Base-by-base conservation (phyloP, 2,329 filamentous ascomycete genomes). In the Colletotrichum musicola region DNA sequence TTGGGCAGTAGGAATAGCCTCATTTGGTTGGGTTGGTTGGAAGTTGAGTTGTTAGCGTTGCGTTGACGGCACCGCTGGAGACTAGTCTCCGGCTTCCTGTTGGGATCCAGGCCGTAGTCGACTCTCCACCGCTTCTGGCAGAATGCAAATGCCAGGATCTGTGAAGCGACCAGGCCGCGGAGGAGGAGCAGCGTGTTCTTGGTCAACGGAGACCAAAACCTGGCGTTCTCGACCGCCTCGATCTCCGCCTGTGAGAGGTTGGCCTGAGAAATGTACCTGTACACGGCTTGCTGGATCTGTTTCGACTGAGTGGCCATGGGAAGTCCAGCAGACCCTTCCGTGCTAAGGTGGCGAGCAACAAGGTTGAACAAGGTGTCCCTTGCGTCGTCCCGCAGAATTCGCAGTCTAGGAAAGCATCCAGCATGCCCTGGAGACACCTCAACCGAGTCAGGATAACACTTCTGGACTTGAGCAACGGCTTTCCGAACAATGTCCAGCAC, bases 51-150 rank as follows among this genome's bases (percentile, higher is more conserved):
- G n/a, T n/a, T n/a, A n/a, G n/a, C n/a, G n/a, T n/a, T n/a, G n/a
- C n/a, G n/a, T n/a, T n/a, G n/a, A n/a, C n/a, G n/a, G n/a, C n/a
- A n/a, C n/a, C n/a, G n/a, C n/a, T n/a, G n/a, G 0, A 91, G 81
- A 57, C 75, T 79, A 0, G 84, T 86, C 1, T 64, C 55, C 0
- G 82, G 84, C 0, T 71, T 71, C 2, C 87, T 76, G 0, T 69
- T 73, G 0, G 72, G 68, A 72, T 89, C 84, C 0, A 87, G 79
- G 0, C 91, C 90, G 67, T 90, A 93, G 62, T 92, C 85, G 0
- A 93, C 90, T 3, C 86, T 78, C 87, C 88, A 93, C 1, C 90
- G 80, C 72, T 92, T 92, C 14, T 85, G 77, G 0, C 78, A 76
- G 0, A 92, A 77, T 0, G 79, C 80, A 65, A 90, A 90, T 0